Evolutionary conservation across 257 asterid genomes (phyloP).

Genomic region (Penstemon eatonii): DNA sequence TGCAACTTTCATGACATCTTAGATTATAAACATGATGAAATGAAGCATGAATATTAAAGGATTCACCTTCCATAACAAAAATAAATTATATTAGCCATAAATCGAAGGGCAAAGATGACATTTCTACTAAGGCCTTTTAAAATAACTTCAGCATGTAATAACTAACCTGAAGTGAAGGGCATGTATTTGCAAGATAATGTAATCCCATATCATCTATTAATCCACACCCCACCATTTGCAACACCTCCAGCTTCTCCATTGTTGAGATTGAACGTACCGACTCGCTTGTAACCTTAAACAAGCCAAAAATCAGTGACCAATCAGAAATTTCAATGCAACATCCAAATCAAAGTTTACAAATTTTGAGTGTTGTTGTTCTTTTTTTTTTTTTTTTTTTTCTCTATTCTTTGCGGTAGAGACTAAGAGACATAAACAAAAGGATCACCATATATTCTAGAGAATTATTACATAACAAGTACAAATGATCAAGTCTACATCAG

Average conservation of each 20-base stretch:
- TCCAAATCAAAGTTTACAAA: no score
- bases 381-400: no score
- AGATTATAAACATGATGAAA: no score
- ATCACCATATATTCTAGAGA: no score
- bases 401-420: no score
- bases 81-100: not conserved
- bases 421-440: no score
- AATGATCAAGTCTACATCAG: no score
- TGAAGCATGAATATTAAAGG: no score
- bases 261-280: conserved; percentile 51
- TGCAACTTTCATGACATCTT: no score
- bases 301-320: not conserved
- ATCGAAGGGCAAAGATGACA: no score
- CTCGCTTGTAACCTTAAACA: conserved; percentile 55
- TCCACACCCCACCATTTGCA: conserved; percentile 63
- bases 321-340: not conserved
- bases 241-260: conserved; percentile 64
- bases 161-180: conserved; percentile 67
- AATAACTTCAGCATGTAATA: not conserved
- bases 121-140: not conserved
- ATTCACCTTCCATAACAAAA: not conserved
- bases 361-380: no score
- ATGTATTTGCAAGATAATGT: conserved; percentile 54
- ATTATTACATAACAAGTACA: no score
- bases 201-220: conserved; percentile 57